Base-by-base conservation (phyloP, 805 yeast species). In the Yamadazyma akitaensis region DNA sequence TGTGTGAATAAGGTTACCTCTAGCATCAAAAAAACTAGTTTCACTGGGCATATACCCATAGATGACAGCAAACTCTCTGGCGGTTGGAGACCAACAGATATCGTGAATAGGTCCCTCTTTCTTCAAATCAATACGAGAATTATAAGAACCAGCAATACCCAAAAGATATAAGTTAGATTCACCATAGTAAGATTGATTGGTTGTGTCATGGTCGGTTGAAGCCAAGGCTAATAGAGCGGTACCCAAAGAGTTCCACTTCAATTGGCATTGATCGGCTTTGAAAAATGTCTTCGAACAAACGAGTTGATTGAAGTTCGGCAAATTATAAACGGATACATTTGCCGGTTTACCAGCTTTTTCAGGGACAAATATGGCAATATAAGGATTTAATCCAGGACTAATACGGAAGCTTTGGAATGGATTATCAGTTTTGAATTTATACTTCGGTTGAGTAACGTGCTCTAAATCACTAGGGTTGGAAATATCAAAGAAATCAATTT, bases 31-130 rank as follows among this genome's bases (percentile, higher is more conserved):
- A 59, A 94, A 89, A 10, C 96, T 82, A 21, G 97, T 91, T 59
- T 86, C 85, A 25, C 97, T 88, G 2, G 99, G 99, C 98, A 94
- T 94, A 70, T 81, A 91, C 28, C 99, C 99, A 62, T 91, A 91
- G 46, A 88, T 89, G 37, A 94, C 99, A 50, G 97, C 98, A 73
- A 94, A 95, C 70, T 94, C 98, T 56, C 96, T 80, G 16, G 96
- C 88, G 43, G 90, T 82, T 49, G 98, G 97, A 21, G 96, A 86
- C 99, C 99, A 94, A 18, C 94, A 84, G 51, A 92, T 88, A 66
- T 94, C 99, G 70, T 94, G 97, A 56, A 94, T 90, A 38, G 99
- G 98, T 28, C 98, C 98, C 61, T 90, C 96, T 58, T 88, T 84
- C 52, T 88, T 89, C 58, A 94, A 80, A 48, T 82, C 78, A 58